Conservation (phyloP, 2,329 filamentous ascomycete species). For the Pseudogymnoascus verrucosus region DNA sequence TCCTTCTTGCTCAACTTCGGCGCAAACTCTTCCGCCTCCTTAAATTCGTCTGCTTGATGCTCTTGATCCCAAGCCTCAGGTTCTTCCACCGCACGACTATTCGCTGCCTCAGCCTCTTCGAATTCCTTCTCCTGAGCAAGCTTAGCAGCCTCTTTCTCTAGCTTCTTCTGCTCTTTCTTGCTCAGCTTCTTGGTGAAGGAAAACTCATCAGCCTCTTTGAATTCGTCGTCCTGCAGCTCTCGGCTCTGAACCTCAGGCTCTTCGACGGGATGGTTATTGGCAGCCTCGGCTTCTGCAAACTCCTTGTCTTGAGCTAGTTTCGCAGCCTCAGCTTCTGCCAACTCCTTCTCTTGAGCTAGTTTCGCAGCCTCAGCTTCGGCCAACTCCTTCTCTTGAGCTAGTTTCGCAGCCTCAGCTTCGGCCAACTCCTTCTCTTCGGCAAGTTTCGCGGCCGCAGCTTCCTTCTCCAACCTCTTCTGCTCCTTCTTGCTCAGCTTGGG, state of each 20-base stretch:
- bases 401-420: not conserved
- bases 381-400: not conserved
- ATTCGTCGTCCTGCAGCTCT: not conserved
- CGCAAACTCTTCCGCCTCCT: constrained; percentile 18
- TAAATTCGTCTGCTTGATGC: not conserved
- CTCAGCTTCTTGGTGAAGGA: not conserved
- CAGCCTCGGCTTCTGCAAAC: not conserved
- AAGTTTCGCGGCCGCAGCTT: not conserved
- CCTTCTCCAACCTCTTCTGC: constrained; percentile 33
- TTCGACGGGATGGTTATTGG: not conserved
- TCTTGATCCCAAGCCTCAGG: not conserved
- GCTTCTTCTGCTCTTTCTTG: constrained; percentile 6
- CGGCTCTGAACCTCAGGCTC: not conserved
- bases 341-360: not conserved
- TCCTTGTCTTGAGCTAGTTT: too few relatives aligned
- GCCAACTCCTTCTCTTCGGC: not conserved
- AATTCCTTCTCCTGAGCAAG: not conserved
- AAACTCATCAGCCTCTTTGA: constrained; percentile 17
- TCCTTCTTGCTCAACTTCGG: constrained; percentile 2
- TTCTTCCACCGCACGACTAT: not conserved
- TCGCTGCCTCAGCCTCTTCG: not conserved
- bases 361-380: not conserved
- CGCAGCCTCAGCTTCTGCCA: too few relatives aligned
- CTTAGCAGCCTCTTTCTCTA: not conserved
- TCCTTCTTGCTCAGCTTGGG: constrained; percentile 41